Conservation (phyloP, 441 rosid genomes). For the Aquilaria agallochum region DNA sequence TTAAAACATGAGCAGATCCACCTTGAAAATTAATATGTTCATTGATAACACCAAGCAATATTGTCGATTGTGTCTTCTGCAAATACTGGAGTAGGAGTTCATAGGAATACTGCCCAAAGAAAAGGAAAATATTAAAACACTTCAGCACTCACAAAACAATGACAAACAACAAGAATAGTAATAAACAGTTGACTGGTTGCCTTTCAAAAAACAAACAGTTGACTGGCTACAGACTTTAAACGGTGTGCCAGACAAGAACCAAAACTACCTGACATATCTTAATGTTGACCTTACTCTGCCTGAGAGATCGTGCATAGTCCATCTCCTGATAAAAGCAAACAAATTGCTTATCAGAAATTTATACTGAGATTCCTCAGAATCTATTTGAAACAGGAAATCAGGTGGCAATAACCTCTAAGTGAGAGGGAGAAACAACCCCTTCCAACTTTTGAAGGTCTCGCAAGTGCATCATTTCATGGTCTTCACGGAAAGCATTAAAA, state of each 20-base stretch:
- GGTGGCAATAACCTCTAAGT: conserved; percentile 67
- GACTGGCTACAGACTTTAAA: background rate
- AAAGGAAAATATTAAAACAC: too few species aligned
- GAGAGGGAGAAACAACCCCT: conserved; percentile 92
- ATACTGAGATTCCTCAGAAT: background rate
- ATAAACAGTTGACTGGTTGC: background rate
- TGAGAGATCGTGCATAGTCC: conserved; percentile 93
- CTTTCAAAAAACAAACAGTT: background rate
- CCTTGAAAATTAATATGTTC: conserved; percentile 96
- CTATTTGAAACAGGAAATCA: conserved; percentile 4
- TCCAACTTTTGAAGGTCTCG: conserved; percentile 94
- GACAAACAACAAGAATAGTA: conserved; percentile 18
- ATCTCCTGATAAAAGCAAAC: conserved; percentile 58
- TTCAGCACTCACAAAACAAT: background rate
- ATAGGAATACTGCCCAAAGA: conserved; percentile 71
- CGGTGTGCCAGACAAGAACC: background rate
- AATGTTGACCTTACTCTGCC: conserved; percentile 85
- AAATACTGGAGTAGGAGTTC: conserved; percentile 92
- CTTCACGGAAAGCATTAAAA: conserved; percentile 81
- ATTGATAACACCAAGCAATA: conserved; percentile 87
- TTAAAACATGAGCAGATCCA: conserved; percentile 19
- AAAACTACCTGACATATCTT: conserved; percentile 81
- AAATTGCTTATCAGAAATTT: background rate
- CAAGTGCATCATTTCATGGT: conserved; percentile 83
- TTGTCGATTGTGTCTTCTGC: conserved; percentile 71